Evolutionary conservation across 176 grass and related monocot species (phyloP).

Genomic region (Oryza coarctata): DNA sequence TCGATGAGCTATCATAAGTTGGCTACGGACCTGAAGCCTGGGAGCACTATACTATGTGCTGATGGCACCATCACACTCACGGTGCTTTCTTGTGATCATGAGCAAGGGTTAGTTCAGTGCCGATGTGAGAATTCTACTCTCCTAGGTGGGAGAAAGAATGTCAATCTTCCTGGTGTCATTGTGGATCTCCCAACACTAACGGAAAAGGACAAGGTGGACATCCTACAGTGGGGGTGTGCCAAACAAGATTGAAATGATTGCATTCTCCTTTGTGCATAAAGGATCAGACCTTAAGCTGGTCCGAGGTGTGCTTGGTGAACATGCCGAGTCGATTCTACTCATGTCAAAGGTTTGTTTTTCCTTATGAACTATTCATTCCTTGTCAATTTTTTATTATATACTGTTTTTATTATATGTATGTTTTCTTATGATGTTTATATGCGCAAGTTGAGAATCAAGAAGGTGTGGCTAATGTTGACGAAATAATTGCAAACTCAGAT

Average conservation of each 20-base stretch:
- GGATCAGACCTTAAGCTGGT: slow-evolving; percentile 81
- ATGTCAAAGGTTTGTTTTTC: slow-evolving; percentile 79
- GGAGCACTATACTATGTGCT: slow-evolving; percentile 65
- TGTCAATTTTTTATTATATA: not conserved
- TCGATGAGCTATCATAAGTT: slow-evolving; percentile 87
- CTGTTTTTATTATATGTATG: not conserved
- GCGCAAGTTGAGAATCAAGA: slow-evolving; percentile 86
- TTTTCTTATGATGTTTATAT: slow-evolving; percentile 33
- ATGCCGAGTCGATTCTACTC: slow-evolving; percentile 72
- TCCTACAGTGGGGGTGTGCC: slow-evolving; percentile 74
- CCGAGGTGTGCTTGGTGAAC: slow-evolving; percentile 59
- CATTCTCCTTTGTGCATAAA: slow-evolving; percentile 76
- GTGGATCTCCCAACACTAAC: slow-evolving; percentile 82
- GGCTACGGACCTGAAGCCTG: slow-evolving; percentile 56
- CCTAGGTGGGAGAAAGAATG: slow-evolving; percentile 80
- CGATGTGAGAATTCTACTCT: slow-evolving; percentile 70
- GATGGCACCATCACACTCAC: slow-evolving; percentile 79
- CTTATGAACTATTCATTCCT: not conserved
- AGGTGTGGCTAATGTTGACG: slow-evolving; percentile 88
- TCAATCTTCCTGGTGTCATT: slow-evolving; percentile 79
- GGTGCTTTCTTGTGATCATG: slow-evolving; percentile 65
- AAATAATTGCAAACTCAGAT: slow-evolving; percentile 78
- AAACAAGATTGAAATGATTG: slow-evolving; percentile 90
- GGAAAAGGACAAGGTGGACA: slow-evolving; percentile 93
- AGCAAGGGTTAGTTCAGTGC: slow-evolving; percentile 53